Base-by-base conservation (phyloP, 2,329 filamentous ascomycete genomes). In the Pyricularia sp. region DNA sequence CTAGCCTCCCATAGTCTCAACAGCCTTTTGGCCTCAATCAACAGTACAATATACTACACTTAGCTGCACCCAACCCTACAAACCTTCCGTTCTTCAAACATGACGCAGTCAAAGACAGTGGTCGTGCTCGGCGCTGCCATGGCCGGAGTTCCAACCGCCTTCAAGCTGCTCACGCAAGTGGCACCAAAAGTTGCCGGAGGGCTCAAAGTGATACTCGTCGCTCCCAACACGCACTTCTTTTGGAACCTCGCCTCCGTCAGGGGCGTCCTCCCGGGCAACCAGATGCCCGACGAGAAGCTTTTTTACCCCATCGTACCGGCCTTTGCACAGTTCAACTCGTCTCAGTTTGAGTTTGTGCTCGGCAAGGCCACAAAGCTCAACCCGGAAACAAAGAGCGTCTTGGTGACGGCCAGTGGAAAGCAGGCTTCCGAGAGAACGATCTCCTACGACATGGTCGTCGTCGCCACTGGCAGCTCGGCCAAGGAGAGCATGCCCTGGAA, bases 391-490 rank as follows among this genome's bases (percentile, higher is more conserved):
- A 84, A 83, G 70, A 77, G 75, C 0, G 81, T 87, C 28, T 75
- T 74, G 1, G 78, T 86, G 17, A 71, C 76, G 26, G 67, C 70
- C 36, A 77, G 76, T 64, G 78, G 75, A 4, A 30, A 23, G 17
- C 4, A 50, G 9, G n/a, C 50, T 6, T 73, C 70, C 5, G 72
- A 73, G n/a, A 76, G 77, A 6, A 75, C 76, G 12, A 73, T 86
- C 68, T 70, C 70, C 25, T 89, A 88, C 73, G 80, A 86, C 71
- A 81, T 80, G 26, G 77, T 88, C 14, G 73, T 89, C 70, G 76
- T 89, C 63, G 85, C 85, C 11, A 88, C 86, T 2, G 86, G 86
- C 9, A 76, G 82, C 3, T 77, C 78, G 31, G 78, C 80, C 36
- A 76, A 73, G 26, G 80, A 78, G 4, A 76, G 74, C 70, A 78